Evolutionary conservation across 2,329 filamentous ascomycete genomes (phyloP), one percentile per base, ranked within the genome.

Genomic region (Bipolaris victoriae): DNA sequence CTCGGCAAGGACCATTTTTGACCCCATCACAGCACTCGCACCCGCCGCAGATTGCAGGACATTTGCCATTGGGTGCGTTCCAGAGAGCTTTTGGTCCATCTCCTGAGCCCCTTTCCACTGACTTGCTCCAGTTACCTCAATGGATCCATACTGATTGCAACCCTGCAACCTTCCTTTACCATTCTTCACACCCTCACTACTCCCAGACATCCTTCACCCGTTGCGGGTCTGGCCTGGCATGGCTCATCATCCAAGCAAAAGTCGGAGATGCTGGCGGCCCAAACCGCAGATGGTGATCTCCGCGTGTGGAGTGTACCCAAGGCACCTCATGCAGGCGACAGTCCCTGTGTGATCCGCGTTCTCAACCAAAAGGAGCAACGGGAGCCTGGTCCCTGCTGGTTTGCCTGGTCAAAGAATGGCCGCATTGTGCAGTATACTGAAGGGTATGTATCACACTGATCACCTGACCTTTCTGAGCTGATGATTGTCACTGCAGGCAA

Each of bases 381-480:
- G 64, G 80, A 86, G 33, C 79, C 86, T 2, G 92, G 92, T 1
- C 89, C 91, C 36, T 97, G 96, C 74, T 99, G 95, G 95, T 93
- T 97, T 82, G 90, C 88, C 18, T 99, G 95, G 95, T 98, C 95
- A 0, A 98, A 97, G 79, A 98, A 97, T 79, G 95, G 95, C 37
- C 90, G 93, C 65, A 92, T 99, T 64, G 88, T 99, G 62, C 95
- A 99, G 77, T 93, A 88, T 77, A 90, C 91, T 5, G 92, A 97
- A 77, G 88, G 89, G 93, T 97, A 82, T 80, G 91, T 86, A 52
- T 58, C 55, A 57, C 58, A 59, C 60, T 60, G 2, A 39, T 37
- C 45, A 22, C 48, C 43, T 26, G 24, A 26, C 58, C 31, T 35
- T n/a, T 33, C 18, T 37, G 39, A 61, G 54, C 69, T 76, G 48